A percentile compares a stretch with the other conserved stretches of the same genome.
These are phyloP conservation scores for Rubia yunnanensis DNA, from an alignment of 257 asterid genomes.

Conservation along the genomic window DNA sequence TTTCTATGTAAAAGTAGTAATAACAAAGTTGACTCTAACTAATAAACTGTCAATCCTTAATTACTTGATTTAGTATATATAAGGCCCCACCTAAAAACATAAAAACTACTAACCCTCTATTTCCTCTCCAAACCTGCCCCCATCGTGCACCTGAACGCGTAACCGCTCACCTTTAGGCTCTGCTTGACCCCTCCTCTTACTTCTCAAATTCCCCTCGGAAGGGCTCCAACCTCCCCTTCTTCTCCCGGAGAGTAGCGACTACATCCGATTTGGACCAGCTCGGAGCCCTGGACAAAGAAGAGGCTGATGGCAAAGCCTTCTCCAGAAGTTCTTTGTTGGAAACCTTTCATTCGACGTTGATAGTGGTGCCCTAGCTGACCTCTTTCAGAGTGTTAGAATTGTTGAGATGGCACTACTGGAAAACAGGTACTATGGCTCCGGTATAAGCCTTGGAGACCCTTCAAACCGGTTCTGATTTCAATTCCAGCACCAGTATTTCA, in stretches of 20 bases:
- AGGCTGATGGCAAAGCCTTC: slow-evolving; percentile 23
- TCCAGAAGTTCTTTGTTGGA: slow-evolving; percentile 63
- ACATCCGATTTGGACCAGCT: slow-evolving; percentile 43
- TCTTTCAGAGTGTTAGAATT: slow-evolving; percentile 70
- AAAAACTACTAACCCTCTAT: no score
- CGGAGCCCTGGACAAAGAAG: slow-evolving; percentile 22
- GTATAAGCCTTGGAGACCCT: no score
- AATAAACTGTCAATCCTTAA: no score
- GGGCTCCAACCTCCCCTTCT: slow-evolving; percentile 21
- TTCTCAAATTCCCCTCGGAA: slow-evolving; percentile 1
- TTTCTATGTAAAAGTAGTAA: no score
- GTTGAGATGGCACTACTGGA: no score
- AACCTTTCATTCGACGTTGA: slow-evolving; percentile 73
- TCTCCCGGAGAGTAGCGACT: slow-evolving; percentile 36
- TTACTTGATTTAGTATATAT: no score
- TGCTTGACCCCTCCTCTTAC: slow-evolving; percentile 19
- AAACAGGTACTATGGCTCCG: no score
- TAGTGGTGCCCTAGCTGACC: slow-evolving; percentile 66
- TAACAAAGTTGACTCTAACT: no score
- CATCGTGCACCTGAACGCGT: slow-evolving; percentile 13
- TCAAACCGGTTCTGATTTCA: no score
- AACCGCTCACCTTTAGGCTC: slow-evolving; percentile 32
- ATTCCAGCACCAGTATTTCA: no score
- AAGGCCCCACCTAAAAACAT: no score
- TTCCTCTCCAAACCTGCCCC: slow-evolving; percentile 19